Conservation (phyloP, 1,139 yeast species). For the Taiozyma sp. region DNA sequence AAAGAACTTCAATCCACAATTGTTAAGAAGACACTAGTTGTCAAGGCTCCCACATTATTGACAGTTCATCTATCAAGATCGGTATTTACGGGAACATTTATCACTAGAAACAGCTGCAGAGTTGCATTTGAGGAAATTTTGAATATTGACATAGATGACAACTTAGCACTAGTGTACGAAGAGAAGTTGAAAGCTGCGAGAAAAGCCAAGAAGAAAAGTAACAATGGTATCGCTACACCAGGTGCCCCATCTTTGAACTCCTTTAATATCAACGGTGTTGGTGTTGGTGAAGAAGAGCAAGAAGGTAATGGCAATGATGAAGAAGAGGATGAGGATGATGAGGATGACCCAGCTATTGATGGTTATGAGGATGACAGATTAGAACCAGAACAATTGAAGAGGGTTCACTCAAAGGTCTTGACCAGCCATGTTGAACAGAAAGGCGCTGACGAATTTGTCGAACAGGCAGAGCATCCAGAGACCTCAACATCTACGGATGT, state of each 20-base stretch:
- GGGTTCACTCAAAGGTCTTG: constrained; percentile 18
- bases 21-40: constrained; percentile 55
- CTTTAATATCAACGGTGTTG: constrained; percentile 8
- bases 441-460: constrained; percentile 14
- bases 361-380: constrained; percentile 21
- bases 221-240: constrained; percentile 1
- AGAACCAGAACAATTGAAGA: constrained; percentile 21
- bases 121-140: constrained; percentile 61
- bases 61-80: constrained; percentile 83
- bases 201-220: constrained; percentile 7
- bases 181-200: constrained; percentile 24
- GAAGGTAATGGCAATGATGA: constrained; percentile 8
- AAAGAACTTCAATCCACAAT: constrained; percentile 57
- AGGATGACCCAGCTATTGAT: constrained; percentile 9
- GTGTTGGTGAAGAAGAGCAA: constrained; percentile 13
- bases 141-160: constrained; percentile 45
- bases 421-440: constrained; percentile 29
- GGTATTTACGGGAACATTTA: constrained; percentile 63
- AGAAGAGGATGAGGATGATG: constrained; percentile 8
- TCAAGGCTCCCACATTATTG: constrained; percentile 65
- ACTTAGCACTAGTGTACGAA: constrained; percentile 41
- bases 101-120: constrained; percentile 72
- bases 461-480: constrained; percentile 25
- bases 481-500: constrained; percentile 18
- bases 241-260: constrained; percentile 21